phyloP scores from a whole-genome alignment of 192 early-diverging fungal genomes.

The Geranomyces variabilis region DNA sequence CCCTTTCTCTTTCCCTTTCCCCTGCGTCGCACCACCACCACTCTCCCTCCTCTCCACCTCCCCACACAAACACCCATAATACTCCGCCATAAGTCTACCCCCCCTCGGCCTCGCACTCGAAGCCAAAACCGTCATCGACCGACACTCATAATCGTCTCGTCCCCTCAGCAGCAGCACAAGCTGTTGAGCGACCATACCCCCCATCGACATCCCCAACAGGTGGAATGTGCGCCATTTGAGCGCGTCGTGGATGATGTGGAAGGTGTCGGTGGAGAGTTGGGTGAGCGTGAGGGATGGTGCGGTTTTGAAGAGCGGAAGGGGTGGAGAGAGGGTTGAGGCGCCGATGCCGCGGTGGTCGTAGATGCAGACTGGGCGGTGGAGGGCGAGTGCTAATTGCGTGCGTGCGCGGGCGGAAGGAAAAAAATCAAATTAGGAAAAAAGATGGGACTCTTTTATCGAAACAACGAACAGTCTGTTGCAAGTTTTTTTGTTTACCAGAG shows the following conservation, averaged over 20 bases:
- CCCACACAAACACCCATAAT: neutral
- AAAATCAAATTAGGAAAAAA: too few relatives aligned
- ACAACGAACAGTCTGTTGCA: too few relatives aligned
- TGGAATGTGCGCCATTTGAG: slow-evolving; percentile 41
- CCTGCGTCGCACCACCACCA: neutral
- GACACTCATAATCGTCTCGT: slow-evolving; percentile 19
- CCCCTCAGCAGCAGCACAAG: slow-evolving; percentile 28
- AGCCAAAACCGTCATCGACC: neutral
- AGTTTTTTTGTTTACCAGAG: neutral
- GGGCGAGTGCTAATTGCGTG: too few relatives aligned
- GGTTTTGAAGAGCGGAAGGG: neutral
- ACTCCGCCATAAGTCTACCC: neutral
- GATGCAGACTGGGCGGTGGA: slow-evolving; percentile 45
- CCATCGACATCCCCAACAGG: slow-evolving; percentile 42
- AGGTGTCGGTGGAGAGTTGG: slow-evolving; percentile 47
- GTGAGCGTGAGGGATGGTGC: slow-evolving; percentile 28
- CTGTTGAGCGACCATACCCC: slow-evolving; percentile 32
- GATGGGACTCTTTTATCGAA: too few relatives aligned
- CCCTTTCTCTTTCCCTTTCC: neutral
- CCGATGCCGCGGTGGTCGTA: slow-evolving; percentile 49
- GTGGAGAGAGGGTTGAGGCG: neutral
- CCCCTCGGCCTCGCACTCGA: neutral
- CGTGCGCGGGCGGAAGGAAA: too few relatives aligned
- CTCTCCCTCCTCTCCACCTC: neutral
- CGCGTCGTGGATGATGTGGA: slow-evolving; percentile 27